Conservation (phyloP, 306 rosid species). For the Fragaria nilgerrensis region DNA sequence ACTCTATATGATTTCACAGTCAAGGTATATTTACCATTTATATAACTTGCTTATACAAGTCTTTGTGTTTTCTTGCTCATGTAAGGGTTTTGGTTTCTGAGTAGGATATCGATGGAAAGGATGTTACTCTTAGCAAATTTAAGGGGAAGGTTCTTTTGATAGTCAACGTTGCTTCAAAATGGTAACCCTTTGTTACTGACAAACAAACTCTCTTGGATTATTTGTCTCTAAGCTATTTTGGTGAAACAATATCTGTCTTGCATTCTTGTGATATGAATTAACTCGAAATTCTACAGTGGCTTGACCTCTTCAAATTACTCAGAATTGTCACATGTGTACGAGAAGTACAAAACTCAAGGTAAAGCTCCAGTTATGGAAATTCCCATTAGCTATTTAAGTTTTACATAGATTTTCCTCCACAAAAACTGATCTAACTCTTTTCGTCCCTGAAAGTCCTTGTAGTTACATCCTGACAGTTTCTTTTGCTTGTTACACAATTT, state of each 20-base stretch:
- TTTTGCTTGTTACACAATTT: not conserved
- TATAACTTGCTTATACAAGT: not conserved
- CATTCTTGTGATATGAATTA: constrained; percentile 12
- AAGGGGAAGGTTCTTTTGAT: constrained; percentile 92
- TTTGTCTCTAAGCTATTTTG: constrained; percentile 7
- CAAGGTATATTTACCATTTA: constrained; percentile 44
- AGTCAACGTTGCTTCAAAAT: constrained; percentile 95
- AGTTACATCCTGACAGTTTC: not conserved
- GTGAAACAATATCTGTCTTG: not conserved
- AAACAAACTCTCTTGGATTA: constrained; percentile 3
- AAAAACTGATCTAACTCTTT: not conserved
- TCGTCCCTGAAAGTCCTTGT: not conserved
- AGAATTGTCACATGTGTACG: constrained; percentile 78
- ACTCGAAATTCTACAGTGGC: constrained; percentile 55
- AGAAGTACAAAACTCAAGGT: constrained; percentile 86
- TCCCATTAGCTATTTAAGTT: not conserved
- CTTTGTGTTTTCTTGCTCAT: not conserved
- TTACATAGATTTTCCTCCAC: not conserved
- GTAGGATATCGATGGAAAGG: constrained; percentile 90
- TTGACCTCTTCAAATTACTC: constrained; percentile 87
- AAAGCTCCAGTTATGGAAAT: constrained; percentile 13
- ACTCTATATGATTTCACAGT: constrained; percentile 77
- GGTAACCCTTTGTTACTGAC: constrained; percentile 45
- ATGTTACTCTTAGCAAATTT: constrained; percentile 72
- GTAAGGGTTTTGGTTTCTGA: not conserved